Percentiles rank a stretch among this genome's conserved stretches.
phyloP scores from a whole-genome alignment of 345 rosid genomes.

The Lepidium sativum region DNA sequence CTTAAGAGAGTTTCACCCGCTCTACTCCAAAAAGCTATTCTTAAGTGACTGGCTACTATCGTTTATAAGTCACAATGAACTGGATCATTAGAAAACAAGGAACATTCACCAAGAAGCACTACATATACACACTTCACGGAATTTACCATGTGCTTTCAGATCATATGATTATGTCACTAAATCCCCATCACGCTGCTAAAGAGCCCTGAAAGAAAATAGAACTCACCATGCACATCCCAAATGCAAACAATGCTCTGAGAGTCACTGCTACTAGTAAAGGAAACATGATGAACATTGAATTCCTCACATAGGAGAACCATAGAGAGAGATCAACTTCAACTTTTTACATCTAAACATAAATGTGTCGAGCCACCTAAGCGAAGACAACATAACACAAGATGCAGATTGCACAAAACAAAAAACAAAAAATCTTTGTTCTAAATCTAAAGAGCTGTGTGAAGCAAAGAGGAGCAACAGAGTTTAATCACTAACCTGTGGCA shows the following conservation, averaged over 20 bases:
- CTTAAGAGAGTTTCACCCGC: background rate
- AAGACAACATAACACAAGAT: background rate
- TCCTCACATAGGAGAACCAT: background rate
- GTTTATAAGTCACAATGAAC: background rate
- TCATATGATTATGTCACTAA: background rate
- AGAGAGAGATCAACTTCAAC: background rate
- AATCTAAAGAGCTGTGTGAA: no score
- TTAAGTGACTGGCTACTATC: background rate
- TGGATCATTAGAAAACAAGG: background rate
- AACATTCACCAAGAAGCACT: background rate
- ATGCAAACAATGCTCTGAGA: background rate
- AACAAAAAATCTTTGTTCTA: no score
- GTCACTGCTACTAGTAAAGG: background rate
- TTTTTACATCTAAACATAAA: constrained; percentile 8
- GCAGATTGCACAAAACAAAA: background rate
- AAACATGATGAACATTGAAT: background rate
- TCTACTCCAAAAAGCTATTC: background rate
- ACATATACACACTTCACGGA: background rate
- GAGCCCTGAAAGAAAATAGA: background rate
- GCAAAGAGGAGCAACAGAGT: no score
- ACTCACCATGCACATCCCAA: background rate
- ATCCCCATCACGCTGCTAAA: background rate
- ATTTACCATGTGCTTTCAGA: background rate
- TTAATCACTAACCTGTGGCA: no score
- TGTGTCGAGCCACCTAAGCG: background rate